Evolutionary conservation across 2,329 filamentous ascomycete species (phyloP).

Genomic region (Aspergillus sp.): DNA sequence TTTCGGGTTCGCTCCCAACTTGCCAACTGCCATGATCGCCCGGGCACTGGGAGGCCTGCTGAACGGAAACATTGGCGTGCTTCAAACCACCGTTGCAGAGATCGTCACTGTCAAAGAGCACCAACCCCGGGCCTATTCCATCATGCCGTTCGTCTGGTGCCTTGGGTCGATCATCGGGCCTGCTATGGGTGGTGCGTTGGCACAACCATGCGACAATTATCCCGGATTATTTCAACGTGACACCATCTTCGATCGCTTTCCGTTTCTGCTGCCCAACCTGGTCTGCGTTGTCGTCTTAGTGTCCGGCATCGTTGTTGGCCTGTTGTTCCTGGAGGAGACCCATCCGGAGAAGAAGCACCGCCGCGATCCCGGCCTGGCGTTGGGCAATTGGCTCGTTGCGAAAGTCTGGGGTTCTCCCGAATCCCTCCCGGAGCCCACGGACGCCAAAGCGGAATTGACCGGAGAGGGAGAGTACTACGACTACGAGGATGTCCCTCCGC

Average conservation of each 20-base stretch:
- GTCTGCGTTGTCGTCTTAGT: slow-evolving; percentile 79
- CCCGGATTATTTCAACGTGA: slow-evolving; percentile 70
- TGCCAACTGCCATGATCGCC: slow-evolving; percentile 81
- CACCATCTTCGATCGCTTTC: slow-evolving; percentile 81
- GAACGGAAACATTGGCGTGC: slow-evolving; percentile 94
- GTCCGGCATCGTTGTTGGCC: slow-evolving; percentile 73
- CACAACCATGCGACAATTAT: slow-evolving; percentile 81
- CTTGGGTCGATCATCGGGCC: slow-evolving; percentile 94
- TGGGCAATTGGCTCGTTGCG: slow-evolving; percentile 69
- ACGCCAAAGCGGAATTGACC: slow-evolving; percentile 54
- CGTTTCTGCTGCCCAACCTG: slow-evolving; percentile 90
- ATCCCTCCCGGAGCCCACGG: slow-evolving; percentile 28
- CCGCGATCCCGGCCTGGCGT: slow-evolving; percentile 73
- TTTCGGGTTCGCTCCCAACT: slow-evolving; percentile 84
- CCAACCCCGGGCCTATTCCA: slow-evolving; percentile 90
- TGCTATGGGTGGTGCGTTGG: slow-evolving; percentile 85
- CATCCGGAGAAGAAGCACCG: slow-evolving; percentile 78
- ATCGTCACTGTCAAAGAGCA: slow-evolving; percentile 91
- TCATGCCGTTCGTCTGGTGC: slow-evolving; percentile 99
- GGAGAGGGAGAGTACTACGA: slow-evolving; percentile 53
- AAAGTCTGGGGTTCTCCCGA: slow-evolving; percentile 32
- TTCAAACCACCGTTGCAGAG: slow-evolving; percentile 94
- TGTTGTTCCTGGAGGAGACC: slow-evolving; percentile 92
- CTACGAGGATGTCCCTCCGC: slow-evolving; percentile 63
- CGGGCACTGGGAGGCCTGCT: slow-evolving; percentile 86